Evolutionary conservation across 2,329 filamentous ascomycete species (phyloP), one percentile per base, ranked within the genome.

Genomic region (Fusarium floridanum): DNA sequence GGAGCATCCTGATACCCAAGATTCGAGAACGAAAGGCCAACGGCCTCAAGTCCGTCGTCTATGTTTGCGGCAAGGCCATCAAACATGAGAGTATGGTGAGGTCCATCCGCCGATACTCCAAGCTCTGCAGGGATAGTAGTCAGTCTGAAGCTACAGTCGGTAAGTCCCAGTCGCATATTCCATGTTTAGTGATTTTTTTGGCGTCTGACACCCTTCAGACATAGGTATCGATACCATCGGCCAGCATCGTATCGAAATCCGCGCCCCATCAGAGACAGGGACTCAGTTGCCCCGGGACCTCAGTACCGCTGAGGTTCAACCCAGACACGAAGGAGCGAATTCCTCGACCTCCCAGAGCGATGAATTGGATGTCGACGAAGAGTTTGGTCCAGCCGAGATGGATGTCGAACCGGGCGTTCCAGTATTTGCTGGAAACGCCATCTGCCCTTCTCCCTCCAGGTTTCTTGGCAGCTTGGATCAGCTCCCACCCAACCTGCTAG

Each of bases 1-100:
- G 67, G 63, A 57, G 37, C 14, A 59, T 50, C 7, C n/a, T 69
- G n/a, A 69, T 66, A n/a, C 34, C 34, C 9, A 59, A 56, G 16
- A 27, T 66, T n/a, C 63, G 48, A 41, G 43, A 62, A 20, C 63
- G 67, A 32, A 22, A 59, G 16, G 29, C 39, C 6, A 12, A 59
- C 1, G 29, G 32, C 3, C 61, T 34, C 37, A n/a, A 34, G 12
- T 66, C 59, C 17, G 22, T 45, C 10, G 27, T 68, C 11, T 66
- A 68, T 8, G 8, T 65, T 5, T n/a, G 29, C 3, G 55, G 55
- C 16, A 56, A 22, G 8, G n/a, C 53, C 7, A 2, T 56, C 8
- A 32, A 5, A 29, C 48, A 29, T 2, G 27, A 53, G 27, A 53
- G 17, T 20, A 1, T 53, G 9, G 3, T 17, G 3, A 32, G 48